Evolutionary conservation across 2,329 filamentous ascomycete genomes (phyloP), one percentile per base, ranked within the genome.

Genomic region (Claviceps monticola): DNA sequence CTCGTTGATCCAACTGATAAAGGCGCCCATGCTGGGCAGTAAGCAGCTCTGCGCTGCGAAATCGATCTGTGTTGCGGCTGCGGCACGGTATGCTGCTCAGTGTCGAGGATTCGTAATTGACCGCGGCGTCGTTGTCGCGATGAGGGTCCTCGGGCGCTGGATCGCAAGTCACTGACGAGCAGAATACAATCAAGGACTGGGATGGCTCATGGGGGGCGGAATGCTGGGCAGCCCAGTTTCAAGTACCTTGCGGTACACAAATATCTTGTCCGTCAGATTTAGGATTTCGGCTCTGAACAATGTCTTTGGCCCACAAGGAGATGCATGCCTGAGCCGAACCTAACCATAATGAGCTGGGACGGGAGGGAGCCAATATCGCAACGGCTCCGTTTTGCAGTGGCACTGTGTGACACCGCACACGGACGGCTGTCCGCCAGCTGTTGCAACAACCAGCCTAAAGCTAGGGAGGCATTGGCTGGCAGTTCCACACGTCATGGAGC

Each of bases 1-100:
- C 4, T 60, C 51, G 51, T 68, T 59, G 55, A 70, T 61, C 67
- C 67, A 70, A 48, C 62, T 65, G 54, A 70, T 66, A 48, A 70
- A 69, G 55, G 58, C 55, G 53, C 66, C 65, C 67, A 69, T 69
- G 50, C 53, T 62, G 56, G 50, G 56, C 58, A 55, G 38, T 55
- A 52, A 52, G 53, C 53, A 44, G 53, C 42, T 48, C 17, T 34
- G 49, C 21, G 50, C 50, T n/a, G 50, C 50, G 48, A 19, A 13
- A 9, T 45, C 8, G 21, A 16, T 13, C 7, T 7, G 19, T 14
- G 37, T 5, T 14, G 29, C 8, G 36, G 17, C 26, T 17, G 17
- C 16, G 4, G 14, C 16, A 16, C 5, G 34, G 48, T 29, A 16
- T 17, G 29, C 29, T 11, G 44, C n/a, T n/a, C 17, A 38, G 42